Base-by-base conservation (phyloP, 2,329 filamentous ascomycete species). In the Diaporthe ilicicola region DNA sequence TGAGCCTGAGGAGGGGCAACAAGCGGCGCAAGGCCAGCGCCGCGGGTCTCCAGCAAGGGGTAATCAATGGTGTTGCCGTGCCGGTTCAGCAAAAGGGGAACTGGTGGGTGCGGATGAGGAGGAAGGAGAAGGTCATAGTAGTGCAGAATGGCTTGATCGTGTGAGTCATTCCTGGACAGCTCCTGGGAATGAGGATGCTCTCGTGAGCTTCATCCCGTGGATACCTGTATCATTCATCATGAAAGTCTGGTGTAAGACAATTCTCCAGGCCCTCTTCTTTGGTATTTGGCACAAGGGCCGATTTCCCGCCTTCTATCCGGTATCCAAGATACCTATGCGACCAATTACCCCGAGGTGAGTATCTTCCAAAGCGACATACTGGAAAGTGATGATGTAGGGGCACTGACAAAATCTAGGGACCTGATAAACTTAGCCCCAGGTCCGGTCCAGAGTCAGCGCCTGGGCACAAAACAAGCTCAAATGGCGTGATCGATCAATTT, bases 51-150 rank as follows among this genome's bases (percentile, higher is more conserved):
- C 17, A 24, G 29, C 39, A 39, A 42, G 53, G 42, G 29, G 53
- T 37, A 7, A 44, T 13, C 42, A 32, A 37, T 29, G 42, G 53
- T 22, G 32, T 22, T 42, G 8, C 19, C 22, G 8, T 68, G 29
- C 19, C 53, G 22, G 53, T 34, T 42, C 42, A 50, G 32, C 29
- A 59, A 32, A 48, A 8, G 37, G 66, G 46, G 3, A 68, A 29
- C 12, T 59, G 66, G 66, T 68, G 66, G 66, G 32, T 12, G 29
- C 39, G 32, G n/a, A 15, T 55, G 42, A 59, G 66, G 32, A 50
- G 39, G 44, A 51, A 59, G 32, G 65, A 44, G 22, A 53, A 50
- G 65, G 27, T 7, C 42, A 10, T 19, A 12, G 42, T 4, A 34
- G 42, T 42, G 7, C 59, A 50, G 2, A 64, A 64, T 13, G 59